A percentile compares a stretch with the other conserved stretches of the same genome.
These are phyloP conservation scores for Chlamydomonas asymmetrica DNA, from an alignment of 139 green algal species.

Conservation along the genomic window DNA sequence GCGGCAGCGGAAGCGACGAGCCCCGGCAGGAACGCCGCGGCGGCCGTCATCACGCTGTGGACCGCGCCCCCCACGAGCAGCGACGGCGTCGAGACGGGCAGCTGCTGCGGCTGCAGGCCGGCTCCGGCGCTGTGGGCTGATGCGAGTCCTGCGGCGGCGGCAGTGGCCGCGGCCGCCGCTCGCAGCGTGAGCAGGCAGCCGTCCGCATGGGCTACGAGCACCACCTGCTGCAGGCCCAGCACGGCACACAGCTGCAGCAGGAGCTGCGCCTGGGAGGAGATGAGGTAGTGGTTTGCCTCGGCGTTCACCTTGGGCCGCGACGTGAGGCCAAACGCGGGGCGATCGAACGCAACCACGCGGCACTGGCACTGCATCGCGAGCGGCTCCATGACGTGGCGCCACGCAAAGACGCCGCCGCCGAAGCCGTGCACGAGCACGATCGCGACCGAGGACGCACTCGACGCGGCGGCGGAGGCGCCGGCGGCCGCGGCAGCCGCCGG, in stretches of 20 bases:
- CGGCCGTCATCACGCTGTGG: too few relatives aligned
- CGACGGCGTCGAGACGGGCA: neutral
- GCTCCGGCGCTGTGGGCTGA: too few relatives aligned
- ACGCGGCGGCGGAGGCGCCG: neutral
- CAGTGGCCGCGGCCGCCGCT: slow-evolving; percentile 45
- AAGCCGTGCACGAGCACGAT: slow-evolving; percentile 78
- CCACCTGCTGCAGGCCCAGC: slow-evolving; percentile 46
- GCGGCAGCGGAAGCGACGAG: too few relatives aligned
- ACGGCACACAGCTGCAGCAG: slow-evolving; percentile 50
- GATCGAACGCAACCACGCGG: slow-evolving; percentile 40
- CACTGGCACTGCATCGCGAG: slow-evolving; percentile 62
- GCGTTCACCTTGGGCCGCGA: slow-evolving; percentile 27
- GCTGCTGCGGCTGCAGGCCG: neutral
- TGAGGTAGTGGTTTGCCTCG: slow-evolving; percentile 44
- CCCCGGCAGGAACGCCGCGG: too few relatives aligned
- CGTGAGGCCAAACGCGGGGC: slow-evolving; percentile 43
- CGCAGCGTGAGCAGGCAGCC: slow-evolving; percentile 69
- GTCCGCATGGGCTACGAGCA: slow-evolving; percentile 72
- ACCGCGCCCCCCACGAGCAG: too few relatives aligned
- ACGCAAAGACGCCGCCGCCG: slow-evolving; percentile 77
- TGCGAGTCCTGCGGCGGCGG: too few relatives aligned
- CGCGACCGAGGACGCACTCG: neutral
- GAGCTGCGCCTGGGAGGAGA: slow-evolving; percentile 57
- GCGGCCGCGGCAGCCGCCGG: neutral
- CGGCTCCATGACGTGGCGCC: slow-evolving; percentile 75